Base-by-base conservation (phyloP, 768 basidiomycete species). In the Mycena rosella region DNA sequence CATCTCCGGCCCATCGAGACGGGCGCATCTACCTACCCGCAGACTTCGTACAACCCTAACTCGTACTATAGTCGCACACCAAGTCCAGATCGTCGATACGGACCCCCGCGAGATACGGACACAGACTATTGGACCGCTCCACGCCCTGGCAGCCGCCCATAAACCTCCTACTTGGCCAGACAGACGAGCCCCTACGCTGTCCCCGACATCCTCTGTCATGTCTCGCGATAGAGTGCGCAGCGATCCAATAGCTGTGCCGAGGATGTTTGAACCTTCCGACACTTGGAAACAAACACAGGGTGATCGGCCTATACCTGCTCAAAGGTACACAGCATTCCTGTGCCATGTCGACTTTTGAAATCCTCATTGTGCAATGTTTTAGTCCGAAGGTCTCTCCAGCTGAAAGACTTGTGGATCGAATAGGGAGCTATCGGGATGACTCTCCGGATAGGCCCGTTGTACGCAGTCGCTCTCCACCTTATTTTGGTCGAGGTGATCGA, bases 261-360 rank as follows among this genome's bases (percentile, higher is more conserved):
- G 90, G 69, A 87, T 89, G 82, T 89, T 93, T 73, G 92, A 93
- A 74, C 91, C 92, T 34, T 91, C 90, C 36, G 89, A 91, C 22
- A 78, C 81, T 34, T 93, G 92, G 92, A 91, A 89, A 74, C 86
- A 90, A 69, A 77, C 79, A 11, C 87, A 88, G 71, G 73, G 73
- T 54, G 87, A 88, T 72, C 82, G 83, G 71, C 74, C 81, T 32
- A 32, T 56, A 38, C 80, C 83, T 69, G 74, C 76, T 51, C 86
- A 84, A 70, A 74, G 70, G 85, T 84, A 79, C 74, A 80, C 82
- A 45, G 45, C 7, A 10, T 45, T 49, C 10, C 29, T 29, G 53
- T 74, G n/a, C n/a, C 70, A 75, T 74, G 74, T 67, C 42, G 15
- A 60, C n/a, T 58, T 59, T 51, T 62, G 40, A 53, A 63, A 72